Evolutionary conservation across 345 rosid species (phyloP).

Genomic region (Clarkia xantiana): DNA sequence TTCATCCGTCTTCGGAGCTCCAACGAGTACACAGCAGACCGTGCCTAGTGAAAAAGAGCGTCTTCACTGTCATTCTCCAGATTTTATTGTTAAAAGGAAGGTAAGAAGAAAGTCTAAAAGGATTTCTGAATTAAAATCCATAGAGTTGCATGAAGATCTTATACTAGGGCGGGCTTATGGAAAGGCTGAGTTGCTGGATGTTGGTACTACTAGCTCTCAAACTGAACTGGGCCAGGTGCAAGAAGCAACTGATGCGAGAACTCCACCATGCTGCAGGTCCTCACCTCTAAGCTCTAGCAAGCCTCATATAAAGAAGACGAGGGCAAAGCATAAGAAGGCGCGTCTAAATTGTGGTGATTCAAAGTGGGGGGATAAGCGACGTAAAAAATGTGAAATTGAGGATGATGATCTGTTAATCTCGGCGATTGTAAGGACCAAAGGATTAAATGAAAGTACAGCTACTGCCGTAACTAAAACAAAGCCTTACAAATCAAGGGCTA

Average conservation of each 20-base stretch:
- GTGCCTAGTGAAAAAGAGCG: constrained; percentile 21
- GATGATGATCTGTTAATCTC: constrained; percentile 59
- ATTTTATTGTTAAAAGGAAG: constrained; percentile 31
- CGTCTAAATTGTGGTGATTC: constrained; percentile 15
- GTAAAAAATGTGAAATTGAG: constrained; percentile 29
- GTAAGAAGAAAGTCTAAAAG: constrained; percentile 52
- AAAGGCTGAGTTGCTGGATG: constrained; percentile 17
- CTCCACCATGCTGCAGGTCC: constrained; percentile 11
- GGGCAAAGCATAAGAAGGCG: constrained; percentile 22
- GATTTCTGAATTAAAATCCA: constrained; percentile 42
- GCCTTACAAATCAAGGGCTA: constrained; percentile 26
- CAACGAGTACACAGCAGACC: constrained; percentile 12
- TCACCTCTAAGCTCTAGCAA: constrained; percentile 9
- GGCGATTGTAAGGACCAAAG: constrained; percentile 42
- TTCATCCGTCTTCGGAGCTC: constrained; percentile 9
- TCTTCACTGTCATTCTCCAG: constrained; percentile 15
- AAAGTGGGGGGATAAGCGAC: constrained; percentile 25
- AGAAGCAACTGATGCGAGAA: constrained; percentile 9
- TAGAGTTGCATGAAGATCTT: constrained; percentile 20
- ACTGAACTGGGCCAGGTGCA: constrained; percentile 20
- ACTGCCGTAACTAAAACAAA: constrained; percentile 37
- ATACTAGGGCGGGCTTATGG: constrained; percentile 11
- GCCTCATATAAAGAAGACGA: constrained; percentile 16
- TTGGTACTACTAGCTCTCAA: constrained; percentile 11
- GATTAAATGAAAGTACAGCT: constrained; percentile 14